Conservation (phyloP, 2,329 filamentous ascomycete species). For the Coniochaeta sp. region DNA sequence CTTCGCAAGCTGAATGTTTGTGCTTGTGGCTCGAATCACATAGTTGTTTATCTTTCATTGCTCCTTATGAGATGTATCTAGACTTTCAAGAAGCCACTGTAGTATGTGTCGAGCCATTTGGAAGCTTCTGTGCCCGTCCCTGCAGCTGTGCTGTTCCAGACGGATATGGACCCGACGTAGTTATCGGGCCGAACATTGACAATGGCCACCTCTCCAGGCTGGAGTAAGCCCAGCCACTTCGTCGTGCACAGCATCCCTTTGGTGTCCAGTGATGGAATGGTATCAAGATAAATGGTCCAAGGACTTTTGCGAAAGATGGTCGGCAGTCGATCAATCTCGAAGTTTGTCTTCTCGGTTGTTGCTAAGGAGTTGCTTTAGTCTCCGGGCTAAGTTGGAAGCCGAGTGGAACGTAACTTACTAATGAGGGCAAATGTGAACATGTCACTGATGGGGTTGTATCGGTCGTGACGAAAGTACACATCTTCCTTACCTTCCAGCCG, state of each 20-base stretch:
- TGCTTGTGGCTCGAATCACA: not conserved
- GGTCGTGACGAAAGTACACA: constrained; percentile 56
- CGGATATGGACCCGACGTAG: constrained; percentile 59
- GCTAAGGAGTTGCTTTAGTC: constrained; percentile 1
- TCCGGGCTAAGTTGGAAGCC: not conserved
- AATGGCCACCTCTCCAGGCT: constrained; percentile 50
- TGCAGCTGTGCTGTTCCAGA: constrained; percentile 43
- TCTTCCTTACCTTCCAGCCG: constrained; percentile 52
- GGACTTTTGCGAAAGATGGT: constrained; percentile 52
- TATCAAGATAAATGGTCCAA: constrained; percentile 68
- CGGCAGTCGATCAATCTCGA: constrained; percentile 59
- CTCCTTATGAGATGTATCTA: not conserved
- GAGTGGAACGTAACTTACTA: constrained; percentile 34
- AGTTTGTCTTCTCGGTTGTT: constrained; percentile 48
- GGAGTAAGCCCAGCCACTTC: constrained; percentile 61
- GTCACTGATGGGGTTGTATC: constrained; percentile 61
- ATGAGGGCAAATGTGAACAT: constrained; percentile 64
- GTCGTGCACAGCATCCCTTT: constrained; percentile 48
- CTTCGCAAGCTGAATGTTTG: not conserved
- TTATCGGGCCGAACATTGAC: constrained; percentile 66
- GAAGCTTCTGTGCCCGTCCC: constrained; percentile 44
- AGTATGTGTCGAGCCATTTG: constrained; percentile 47
- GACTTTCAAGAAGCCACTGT: constrained; percentile 45
- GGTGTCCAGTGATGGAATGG: constrained; percentile 49
- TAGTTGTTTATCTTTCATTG: not conserved